Evolutionary conservation across 2,329 filamentous ascomycete genomes (phyloP).

Genomic region (Fusarium odoratissimum): DNA sequence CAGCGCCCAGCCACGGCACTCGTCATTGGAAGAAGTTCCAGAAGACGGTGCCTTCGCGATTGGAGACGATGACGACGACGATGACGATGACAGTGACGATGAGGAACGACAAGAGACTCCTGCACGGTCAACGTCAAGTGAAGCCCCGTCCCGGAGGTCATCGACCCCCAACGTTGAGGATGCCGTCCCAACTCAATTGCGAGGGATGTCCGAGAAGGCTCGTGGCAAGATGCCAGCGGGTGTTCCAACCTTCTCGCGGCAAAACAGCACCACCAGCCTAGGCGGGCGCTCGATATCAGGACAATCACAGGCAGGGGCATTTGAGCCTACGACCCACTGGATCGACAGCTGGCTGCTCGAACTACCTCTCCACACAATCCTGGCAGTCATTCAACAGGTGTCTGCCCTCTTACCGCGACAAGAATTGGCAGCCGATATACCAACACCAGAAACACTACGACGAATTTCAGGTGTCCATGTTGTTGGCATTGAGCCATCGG

Average conservation of each 20-base stretch:
- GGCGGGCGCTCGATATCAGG: slow-evolving; percentile 71
- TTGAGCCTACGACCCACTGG: slow-evolving; percentile 85
- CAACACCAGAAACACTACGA: slow-evolving; percentile 60
- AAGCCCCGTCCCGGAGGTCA: slow-evolving; percentile 72
- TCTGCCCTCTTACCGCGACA: slow-evolving; percentile 67
- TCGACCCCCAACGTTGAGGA: slow-evolving; percentile 79
- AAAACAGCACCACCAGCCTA: slow-evolving; percentile 89
- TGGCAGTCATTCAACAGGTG: slow-evolving; percentile 79
- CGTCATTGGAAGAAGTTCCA: slow-evolving; percentile 49
- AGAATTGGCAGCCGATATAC: slow-evolving; percentile 56
- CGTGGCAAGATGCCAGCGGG: slow-evolving; percentile 94
- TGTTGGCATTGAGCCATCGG: slow-evolving; percentile 78
- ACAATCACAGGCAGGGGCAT: slow-evolving; percentile 68
- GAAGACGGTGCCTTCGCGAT: slow-evolving; percentile 88
- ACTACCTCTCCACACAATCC: slow-evolving; percentile 85
- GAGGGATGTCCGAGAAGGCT: slow-evolving; percentile 97
- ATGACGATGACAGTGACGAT: slow-evolving; percentile 67
- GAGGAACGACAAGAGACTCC: slow-evolving; percentile 65
- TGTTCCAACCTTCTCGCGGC: slow-evolving; percentile 83
- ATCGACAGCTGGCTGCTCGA: slow-evolving; percentile 95
- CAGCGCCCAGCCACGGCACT: slow-evolving; percentile 39
- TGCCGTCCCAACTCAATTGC: slow-evolving; percentile 81
- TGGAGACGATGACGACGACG: slow-evolving; percentile 71
- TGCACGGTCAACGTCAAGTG: slow-evolving; percentile 72
- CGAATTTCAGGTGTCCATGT: slow-evolving; percentile 72